Evolutionary conservation across 371 early-diverging fungal species (phyloP), one percentile per base, ranked within the genome.

Genomic region (Parasitella parasitica): DNA sequence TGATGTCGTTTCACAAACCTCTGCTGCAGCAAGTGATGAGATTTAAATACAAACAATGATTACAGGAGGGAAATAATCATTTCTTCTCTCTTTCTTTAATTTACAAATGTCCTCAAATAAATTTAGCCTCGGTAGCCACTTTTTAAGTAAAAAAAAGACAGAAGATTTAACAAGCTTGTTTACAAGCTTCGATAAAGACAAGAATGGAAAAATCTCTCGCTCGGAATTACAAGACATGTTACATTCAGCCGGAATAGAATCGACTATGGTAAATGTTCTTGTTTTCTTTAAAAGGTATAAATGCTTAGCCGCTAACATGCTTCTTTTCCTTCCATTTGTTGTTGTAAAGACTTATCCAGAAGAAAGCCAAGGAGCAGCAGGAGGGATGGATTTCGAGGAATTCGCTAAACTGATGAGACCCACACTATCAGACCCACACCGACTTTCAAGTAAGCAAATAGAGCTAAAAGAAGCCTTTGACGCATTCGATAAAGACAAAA

Each of bases 381-480:
- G 66, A 6, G 69, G 69, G 16, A 39, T 78, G 27, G 54, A 65
- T n/a, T 78, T 73, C 66, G 74, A 75, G 36, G 71, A 73, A 35
- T 78, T 78, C 56, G 79, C 72, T 11, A 52, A 59, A 34, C 34
- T 78, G 7, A 78, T 78, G 79, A 70, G 76, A 51, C 76, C 79
- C 3, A 76, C 79, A 5, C 43, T 78, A 24, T 66, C 69, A 4
- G 68, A 67, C 18, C 79, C 79, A 7, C 52, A 65, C 32, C 62
- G 73, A 9, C 24, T 57, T 7, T 71, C 70, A 2, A 64, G 61
- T 16, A 75, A 74, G 54, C 74, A 78, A 37, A 57, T 70, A 32
- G 81, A 80, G 35, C 54, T 80, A 2, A 64, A 58, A 43, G 77
- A 80, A 36, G 76, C 81, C 8, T 80, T 80, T 43, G 68, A 76